Percentiles rank a stretch among this genome's conserved stretches.
Conservation (phyloP, 257 asterid genomes). For the Primulina tabacum region DNA sequence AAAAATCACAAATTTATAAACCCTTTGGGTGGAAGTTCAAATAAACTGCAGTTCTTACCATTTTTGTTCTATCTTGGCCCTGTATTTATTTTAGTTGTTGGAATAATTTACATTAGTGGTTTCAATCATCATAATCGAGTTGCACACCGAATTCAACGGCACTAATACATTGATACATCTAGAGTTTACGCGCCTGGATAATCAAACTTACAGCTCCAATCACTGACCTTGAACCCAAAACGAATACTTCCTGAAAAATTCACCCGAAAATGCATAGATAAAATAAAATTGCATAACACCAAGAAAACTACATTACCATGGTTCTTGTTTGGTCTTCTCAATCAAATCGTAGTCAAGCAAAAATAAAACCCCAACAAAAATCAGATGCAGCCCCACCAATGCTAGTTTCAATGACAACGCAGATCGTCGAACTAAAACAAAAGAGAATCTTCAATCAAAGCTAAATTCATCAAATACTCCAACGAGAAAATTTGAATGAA, state of each 20-base stretch:
- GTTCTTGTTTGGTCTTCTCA: constrained; percentile 52
- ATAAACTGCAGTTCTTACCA: not conserved
- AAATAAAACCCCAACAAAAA: constrained; percentile 54
- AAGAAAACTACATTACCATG: constrained; percentile 51
- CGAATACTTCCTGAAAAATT: constrained; percentile 11
- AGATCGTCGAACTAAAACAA: constrained; percentile 71
- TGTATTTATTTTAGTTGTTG: not conserved
- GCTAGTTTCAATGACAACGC: constrained; percentile 61
- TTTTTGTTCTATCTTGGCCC: not conserved
- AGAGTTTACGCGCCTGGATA: constrained; percentile 9
- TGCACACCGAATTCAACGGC: not conserved
- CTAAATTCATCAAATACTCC: constrained; percentile 1
- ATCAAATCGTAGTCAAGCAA: constrained; percentile 65
- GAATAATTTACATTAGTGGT: constrained; percentile 15
- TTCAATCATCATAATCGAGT: constrained; percentile 10
- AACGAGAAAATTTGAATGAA: constrained; percentile 9
- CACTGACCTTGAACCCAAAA: constrained; percentile 1
- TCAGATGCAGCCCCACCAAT: constrained; percentile 80
- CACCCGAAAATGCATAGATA: constrained; percentile 7
- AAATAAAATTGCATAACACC: constrained; percentile 1
- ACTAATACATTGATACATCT: not conserved
- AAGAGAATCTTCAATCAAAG: constrained; percentile 4
- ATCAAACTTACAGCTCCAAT: constrained; percentile 22
- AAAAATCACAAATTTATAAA: not conserved
- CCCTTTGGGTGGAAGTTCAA: not conserved